Evolutionary conservation across 495 filamentous ascomycete species (phyloP).

Genomic region (Cladorrhinum samala): DNA sequence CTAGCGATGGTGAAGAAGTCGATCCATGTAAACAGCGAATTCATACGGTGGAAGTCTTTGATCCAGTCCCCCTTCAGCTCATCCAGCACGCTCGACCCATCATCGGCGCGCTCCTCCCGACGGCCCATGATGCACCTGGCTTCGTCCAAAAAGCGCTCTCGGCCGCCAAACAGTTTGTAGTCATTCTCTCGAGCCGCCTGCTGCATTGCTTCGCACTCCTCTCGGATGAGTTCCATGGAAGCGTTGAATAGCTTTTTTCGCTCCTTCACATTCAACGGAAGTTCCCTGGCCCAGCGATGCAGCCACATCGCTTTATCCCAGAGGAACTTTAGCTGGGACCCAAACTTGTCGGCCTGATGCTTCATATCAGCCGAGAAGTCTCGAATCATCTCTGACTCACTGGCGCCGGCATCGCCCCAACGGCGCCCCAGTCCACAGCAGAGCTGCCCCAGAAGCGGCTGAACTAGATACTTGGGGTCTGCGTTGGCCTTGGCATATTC

Average conservation of each 20-base stretch:
- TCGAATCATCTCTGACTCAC: too few species aligned
- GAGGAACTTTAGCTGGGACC: slow-evolving; percentile 9
- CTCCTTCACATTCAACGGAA: neutral
- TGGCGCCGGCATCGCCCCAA: neutral
- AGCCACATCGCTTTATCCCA: slow-evolving; percentile 17
- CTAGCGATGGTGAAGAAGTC: slow-evolving; percentile 5
- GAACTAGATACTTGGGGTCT: neutral
- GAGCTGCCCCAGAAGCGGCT: slow-evolving; percentile 8
- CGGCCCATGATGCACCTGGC: neutral
- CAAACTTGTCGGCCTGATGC: neutral
- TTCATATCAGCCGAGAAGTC: neutral
- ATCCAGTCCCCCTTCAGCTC: neutral
- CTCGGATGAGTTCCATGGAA: neutral
- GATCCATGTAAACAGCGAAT: slow-evolving; percentile 10
- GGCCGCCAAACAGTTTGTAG: neutral
- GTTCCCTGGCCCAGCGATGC: slow-evolving; percentile 1
- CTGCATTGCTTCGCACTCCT: neutral
- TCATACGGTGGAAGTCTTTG: neutral
- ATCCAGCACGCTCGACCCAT: too few species aligned
- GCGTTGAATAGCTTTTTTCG: neutral
- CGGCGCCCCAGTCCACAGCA: slow-evolving; percentile 5
- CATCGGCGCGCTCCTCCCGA: neutral
- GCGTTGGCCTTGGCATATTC: neutral
- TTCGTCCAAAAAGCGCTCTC: neutral
- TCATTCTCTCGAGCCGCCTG: neutral